Conservation (phyloP, 2,329 filamentous ascomycete species). For the Aspergillus neotritici region DNA sequence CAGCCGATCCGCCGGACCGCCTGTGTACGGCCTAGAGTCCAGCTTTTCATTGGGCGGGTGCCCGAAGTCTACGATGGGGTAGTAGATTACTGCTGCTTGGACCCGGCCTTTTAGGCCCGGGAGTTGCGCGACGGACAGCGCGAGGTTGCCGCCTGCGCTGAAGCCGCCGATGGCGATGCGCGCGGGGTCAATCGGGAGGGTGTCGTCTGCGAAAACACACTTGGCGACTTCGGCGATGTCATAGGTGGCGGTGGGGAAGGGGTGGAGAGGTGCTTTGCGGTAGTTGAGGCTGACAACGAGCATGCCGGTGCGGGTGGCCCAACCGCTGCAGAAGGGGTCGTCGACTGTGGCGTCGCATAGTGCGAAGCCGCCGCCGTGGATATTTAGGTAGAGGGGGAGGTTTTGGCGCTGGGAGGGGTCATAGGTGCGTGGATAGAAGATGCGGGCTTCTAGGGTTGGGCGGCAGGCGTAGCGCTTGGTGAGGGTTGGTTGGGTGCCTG, state of each 20-base stretch:
- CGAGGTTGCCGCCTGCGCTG: conserved; percentile 49
- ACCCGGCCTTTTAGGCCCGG: conserved; percentile 30
- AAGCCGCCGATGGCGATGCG: conserved; percentile 45
- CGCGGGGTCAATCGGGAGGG: conserved; percentile 43
- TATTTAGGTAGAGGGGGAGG: conserved; percentile 43
- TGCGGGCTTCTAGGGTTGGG: conserved; percentile 2
- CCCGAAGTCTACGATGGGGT: conserved; percentile 41
- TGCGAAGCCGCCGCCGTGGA: conserved; percentile 44
- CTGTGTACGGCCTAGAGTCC: conserved; percentile 21
- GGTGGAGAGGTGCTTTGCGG: conserved; percentile 39
- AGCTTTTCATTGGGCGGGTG: conserved; percentile 21
- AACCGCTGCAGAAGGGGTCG: conserved; percentile 44
- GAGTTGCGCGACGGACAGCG: conserved; percentile 40
- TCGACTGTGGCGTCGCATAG: conserved; percentile 42
- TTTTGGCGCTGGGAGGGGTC: conserved; percentile 15
- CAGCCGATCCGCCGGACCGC: conserved; percentile 19
- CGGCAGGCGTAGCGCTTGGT: conserved; percentile 2
- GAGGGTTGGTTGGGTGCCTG: not conserved
- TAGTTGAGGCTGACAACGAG: conserved; percentile 49
- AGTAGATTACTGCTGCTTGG: conserved; percentile 40
- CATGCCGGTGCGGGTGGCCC: conserved; percentile 37
- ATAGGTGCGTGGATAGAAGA: conserved; percentile 11
- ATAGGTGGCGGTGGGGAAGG: conserved; percentile 42
- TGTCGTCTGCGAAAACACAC: conserved; percentile 40
- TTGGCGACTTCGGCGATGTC: conserved; percentile 44